These are phyloP conservation scores for Ceraceosorus guamensis DNA, from an alignment of 1,284 basidiomycete genomes.

Conservation along the genomic window DNA sequence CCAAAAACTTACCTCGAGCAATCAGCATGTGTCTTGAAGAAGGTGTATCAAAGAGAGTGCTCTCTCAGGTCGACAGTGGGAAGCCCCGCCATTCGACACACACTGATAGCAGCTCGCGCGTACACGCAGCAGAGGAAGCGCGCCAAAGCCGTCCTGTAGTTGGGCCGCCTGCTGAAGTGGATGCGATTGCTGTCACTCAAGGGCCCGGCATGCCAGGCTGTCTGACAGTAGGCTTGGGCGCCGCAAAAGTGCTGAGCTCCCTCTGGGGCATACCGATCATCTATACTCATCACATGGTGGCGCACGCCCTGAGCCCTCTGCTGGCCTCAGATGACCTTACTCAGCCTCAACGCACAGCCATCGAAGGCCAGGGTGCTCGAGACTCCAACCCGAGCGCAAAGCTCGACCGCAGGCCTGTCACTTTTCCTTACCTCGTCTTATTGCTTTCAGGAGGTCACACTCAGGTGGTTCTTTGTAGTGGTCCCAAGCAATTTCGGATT, in stretches of 20 bases:
- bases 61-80: background rate
- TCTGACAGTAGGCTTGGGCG: slow-evolving; percentile 31
- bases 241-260: slow-evolving; percentile 35
- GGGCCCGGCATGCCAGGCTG: slow-evolving; percentile 43
- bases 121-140: too few relatives aligned
- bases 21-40: slow-evolving; percentile 23
- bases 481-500: slow-evolving; percentile 23
- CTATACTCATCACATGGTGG: slow-evolving; percentile 46
- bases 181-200: slow-evolving; percentile 44
- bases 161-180: slow-evolving; percentile 16
- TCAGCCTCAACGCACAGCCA: too few relatives aligned
- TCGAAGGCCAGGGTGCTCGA: too few relatives aligned
- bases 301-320: slow-evolving; percentile 29
- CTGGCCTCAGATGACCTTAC: slow-evolving; percentile 15
- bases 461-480: slow-evolving; percentile 32
- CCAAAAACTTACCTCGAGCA: slow-evolving; percentile 27
- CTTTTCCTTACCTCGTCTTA: slow-evolving; percentile 40
- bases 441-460: slow-evolving; percentile 46
- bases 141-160: background rate
- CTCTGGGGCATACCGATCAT: slow-evolving; percentile 33
- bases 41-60: slow-evolving; percentile 4
- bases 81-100: too few relatives aligned
- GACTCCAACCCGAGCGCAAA: background rate
- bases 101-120: too few relatives aligned
- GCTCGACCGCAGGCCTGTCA: background rate